phyloP scores from a whole-genome alignment of 2,329 filamentous ascomycete genomes.

The Chaetomiaceae sp. region DNA sequence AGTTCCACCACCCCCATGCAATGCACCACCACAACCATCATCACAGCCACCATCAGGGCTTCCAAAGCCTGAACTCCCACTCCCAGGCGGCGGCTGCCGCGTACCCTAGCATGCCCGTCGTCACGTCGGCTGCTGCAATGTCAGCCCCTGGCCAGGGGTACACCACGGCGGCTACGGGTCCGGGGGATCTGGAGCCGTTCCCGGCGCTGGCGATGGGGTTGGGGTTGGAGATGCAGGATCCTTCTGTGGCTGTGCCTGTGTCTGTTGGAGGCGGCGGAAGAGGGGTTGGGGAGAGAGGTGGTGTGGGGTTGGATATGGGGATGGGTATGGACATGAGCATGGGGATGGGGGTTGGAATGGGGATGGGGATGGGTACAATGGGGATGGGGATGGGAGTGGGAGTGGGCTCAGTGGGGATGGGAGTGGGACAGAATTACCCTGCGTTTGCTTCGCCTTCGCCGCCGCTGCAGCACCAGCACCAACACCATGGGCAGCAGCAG shows the following conservation, averaged over 20 bases:
- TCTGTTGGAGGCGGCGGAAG: not conserved
- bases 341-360: too few species aligned
- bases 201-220: constrained; percentile 31
- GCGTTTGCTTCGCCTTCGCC: too few species aligned
- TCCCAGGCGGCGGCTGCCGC: constrained; percentile 12
- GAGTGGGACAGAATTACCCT: too few species aligned
- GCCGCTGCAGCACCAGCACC: not conserved
- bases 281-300: not conserved
- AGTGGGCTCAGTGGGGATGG: too few species aligned
- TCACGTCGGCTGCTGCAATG: constrained; percentile 11
- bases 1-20: too few species aligned
- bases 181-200: constrained; percentile 34
- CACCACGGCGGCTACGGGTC: constrained; percentile 29
- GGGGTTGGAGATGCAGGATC: constrained; percentile 38
- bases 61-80: constrained; percentile 24
- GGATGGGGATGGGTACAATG: too few species aligned
- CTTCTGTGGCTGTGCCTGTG: constrained; percentile 9
- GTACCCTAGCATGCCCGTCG: constrained; percentile 13
- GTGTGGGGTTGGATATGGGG: not conserved
- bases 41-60: constrained; percentile 13
- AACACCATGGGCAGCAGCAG: not conserved
- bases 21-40: not conserved
- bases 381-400: too few species aligned
- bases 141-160: not conserved
- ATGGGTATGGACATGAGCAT: too few species aligned